Evolutionary conservation across 306 rosid species (phyloP).

Genomic region (Leucaena leucocephala): DNA sequence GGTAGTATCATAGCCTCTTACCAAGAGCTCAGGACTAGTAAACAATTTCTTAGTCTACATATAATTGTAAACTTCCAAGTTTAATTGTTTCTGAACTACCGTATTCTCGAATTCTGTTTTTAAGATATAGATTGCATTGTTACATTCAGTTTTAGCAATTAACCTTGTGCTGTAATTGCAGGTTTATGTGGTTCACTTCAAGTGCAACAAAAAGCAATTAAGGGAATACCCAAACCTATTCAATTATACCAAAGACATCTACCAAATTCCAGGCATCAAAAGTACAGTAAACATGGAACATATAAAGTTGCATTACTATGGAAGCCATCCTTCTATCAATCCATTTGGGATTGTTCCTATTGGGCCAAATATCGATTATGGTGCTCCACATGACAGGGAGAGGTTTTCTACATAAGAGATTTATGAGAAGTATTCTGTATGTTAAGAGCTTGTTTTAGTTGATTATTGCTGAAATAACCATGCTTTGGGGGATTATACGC

Average conservation of each 20-base stretch:
- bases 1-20: background rate
- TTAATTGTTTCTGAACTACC: background rate
- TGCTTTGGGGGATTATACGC: slow-evolving; percentile 9
- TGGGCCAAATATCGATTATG: slow-evolving; percentile 71
- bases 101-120: slow-evolving; percentile 17
- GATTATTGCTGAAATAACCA: slow-evolving; percentile 15
- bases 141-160: slow-evolving; percentile 8
- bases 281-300: slow-evolving; percentile 80
- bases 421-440: background rate
- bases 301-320: slow-evolving; percentile 78
- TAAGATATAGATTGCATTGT: slow-evolving; percentile 15
- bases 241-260: slow-evolving; percentile 83
- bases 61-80: background rate
- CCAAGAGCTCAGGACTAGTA: background rate
- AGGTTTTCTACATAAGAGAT: slow-evolving; percentile 55
- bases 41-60: background rate
- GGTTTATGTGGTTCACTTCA: slow-evolving; percentile 95
- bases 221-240: slow-evolving; percentile 83
- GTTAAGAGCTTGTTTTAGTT: slow-evolving; percentile 15
- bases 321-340: slow-evolving; percentile 87
- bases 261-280: slow-evolving; percentile 75
- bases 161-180: slow-evolving; percentile 36
- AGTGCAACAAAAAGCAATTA: slow-evolving; percentile 88
- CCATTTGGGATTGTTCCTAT: slow-evolving; percentile 78
- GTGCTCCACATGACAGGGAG: slow-evolving; percentile 71